Percentiles rank a stretch among this genome's conserved stretches.
Conservation (phyloP, 257 asterid genomes). For the Coffea canephora region DNA sequence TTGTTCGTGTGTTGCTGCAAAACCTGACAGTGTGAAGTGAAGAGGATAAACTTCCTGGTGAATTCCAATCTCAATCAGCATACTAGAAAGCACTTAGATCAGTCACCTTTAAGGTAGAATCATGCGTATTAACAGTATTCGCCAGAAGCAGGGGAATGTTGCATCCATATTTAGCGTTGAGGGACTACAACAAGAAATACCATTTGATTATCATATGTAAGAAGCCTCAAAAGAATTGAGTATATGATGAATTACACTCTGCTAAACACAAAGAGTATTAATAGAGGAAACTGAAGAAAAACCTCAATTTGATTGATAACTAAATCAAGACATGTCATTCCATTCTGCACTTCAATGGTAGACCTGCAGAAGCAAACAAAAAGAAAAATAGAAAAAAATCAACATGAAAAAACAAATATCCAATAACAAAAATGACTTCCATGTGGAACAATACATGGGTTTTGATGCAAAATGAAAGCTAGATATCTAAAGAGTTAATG, state of each 20-base stretch:
- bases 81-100: neutral
- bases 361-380: slow-evolving; percentile 48
- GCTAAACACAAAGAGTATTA: neutral
- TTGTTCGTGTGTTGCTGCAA: slow-evolving; percentile 68
- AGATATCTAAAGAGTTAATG: neutral
- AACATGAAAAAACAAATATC: neutral
- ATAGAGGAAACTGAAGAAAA: neutral
- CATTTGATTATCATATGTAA: slow-evolving; percentile 24
- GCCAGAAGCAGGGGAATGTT: slow-evolving; percentile 71
- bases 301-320: slow-evolving; percentile 82
- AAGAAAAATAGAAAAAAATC: neutral
- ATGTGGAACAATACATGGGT: neutral
- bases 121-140: slow-evolving; percentile 54
- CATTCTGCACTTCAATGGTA: slow-evolving; percentile 52
- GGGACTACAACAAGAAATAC: slow-evolving; percentile 45
- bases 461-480: neutral
- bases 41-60: slow-evolving; percentile 29
- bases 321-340: slow-evolving; percentile 70
- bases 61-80: slow-evolving; percentile 17
- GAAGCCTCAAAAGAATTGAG: slow-evolving; percentile 10
- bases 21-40: slow-evolving; percentile 42
- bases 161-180: slow-evolving; percentile 77
- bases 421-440: neutral
- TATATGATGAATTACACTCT: neutral
- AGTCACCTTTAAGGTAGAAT: slow-evolving; percentile 60